Evolutionary conservation across 208 protist species (phyloP), one percentile per base, ranked within the genome.

Genomic region (Leishmania martiniquensis): DNA sequence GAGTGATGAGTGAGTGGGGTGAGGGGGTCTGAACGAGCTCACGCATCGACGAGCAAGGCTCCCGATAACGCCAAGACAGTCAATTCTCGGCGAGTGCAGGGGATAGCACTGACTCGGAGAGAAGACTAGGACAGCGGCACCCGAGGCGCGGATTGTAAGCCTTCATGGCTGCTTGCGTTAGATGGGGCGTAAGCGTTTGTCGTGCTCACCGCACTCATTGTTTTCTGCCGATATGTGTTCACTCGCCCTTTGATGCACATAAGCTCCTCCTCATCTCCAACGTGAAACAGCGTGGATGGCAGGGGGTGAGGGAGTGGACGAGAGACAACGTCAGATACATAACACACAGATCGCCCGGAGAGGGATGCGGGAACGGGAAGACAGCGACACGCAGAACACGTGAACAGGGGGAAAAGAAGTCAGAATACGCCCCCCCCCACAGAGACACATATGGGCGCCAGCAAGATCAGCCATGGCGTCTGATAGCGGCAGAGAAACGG

Each of bases 301-400:
- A 1, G 17, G 5, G 15, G 20, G n/a, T 42, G 60, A 15, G 10
- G 44, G 37, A 12, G 10, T 42, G 15, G 65, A 52, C 15, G 15
- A 81, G n/a, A 59, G 15, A 69, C 69, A n/a, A 47, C 15, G 42
- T 29, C 44, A 32, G 66, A 66, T 57, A 72, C 44, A 76, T 45
- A 68, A 55, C n/a, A 52, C 15, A n/a, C 34, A n/a, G n/a, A n/a
- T n/a, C n/a, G n/a, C n/a, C n/a, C n/a, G n/a, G n/a, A n/a, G n/a
- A n/a, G n/a, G n/a, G n/a, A n/a, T n/a, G n/a, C n/a, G n/a, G n/a
- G n/a, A n/a, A n/a, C n/a, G n/a, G n/a, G n/a, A n/a, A n/a, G n/a
- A 67, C 44, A 59, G 34, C 67, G 29, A 54, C n/a, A 37, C 22
- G 15, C 72, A 22, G 63, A 72, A 29, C 13, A 34, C 12, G 22